phyloP scores from a whole-genome alignment of 805 yeast genomes.

The Suhomyces kilbournensis region DNA sequence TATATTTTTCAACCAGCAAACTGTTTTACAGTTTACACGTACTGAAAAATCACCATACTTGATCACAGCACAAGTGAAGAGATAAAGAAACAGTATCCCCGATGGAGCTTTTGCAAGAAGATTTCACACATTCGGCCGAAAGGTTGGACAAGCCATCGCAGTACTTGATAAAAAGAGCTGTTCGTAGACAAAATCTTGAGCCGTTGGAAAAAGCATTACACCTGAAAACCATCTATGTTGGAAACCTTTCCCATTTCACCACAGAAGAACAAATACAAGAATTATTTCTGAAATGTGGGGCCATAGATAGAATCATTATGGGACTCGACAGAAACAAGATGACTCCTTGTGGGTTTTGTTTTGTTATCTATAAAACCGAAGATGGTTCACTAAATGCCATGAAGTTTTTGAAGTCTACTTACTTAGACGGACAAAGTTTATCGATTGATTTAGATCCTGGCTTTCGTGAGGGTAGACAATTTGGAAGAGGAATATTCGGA shows the following conservation, averaged over 20 bases:
- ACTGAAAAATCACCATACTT: not conserved
- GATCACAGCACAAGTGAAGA: not conserved
- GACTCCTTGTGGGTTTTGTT: conserved; percentile 97
- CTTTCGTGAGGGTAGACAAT: conserved; percentile 91
- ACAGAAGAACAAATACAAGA: conserved; percentile 94
- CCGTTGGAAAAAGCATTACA: conserved; percentile 63
- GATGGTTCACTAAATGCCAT: conserved; percentile 78
- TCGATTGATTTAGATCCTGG: conserved; percentile 95
- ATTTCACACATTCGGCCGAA: conserved; percentile 60
- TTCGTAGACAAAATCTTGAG: conserved; percentile 48
- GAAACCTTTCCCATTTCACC: conserved; percentile 84
- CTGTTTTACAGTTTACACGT: not conserved
- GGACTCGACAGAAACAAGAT: conserved; percentile 87
- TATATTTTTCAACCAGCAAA: not conserved
- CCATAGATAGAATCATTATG: conserved; percentile 80
- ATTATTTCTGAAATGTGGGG: conserved; percentile 78
- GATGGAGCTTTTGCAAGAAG: conserved; percentile 42
- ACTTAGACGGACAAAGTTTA: conserved; percentile 76
- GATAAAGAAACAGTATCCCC: not conserved
- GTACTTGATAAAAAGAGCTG: conserved; percentile 66
- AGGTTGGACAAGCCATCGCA: conserved; percentile 71
- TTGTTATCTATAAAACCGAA: conserved; percentile 70
- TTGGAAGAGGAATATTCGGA: conserved; percentile 89
- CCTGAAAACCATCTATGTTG: conserved; percentile 83
- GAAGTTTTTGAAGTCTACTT: conserved; percentile 77